Conservation (phyloP, 495 filamentous ascomycete genomes). For the Lindgomyces ingoldianus region DNA sequence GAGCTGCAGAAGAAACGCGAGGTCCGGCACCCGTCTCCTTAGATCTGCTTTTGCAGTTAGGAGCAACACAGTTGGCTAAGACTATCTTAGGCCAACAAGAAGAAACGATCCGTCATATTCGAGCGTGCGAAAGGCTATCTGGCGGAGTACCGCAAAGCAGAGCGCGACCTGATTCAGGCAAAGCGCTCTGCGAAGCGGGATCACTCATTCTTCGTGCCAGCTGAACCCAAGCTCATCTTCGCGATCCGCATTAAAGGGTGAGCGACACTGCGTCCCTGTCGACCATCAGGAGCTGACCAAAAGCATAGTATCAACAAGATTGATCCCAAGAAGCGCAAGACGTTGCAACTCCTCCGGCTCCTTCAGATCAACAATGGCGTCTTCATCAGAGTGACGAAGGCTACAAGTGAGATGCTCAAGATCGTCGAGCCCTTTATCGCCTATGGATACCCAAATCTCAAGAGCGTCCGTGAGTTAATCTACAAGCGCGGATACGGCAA, state of each 20-base stretch:
- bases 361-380: slow-evolving; percentile 99
- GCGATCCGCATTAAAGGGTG: slow-evolving; percentile 96
- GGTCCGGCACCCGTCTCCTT: slow-evolving; percentile 59
- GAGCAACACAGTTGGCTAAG: slow-evolving; percentile 40
- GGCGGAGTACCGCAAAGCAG: slow-evolving; percentile 95
- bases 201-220: slow-evolving; percentile 88
- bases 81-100: slow-evolving; percentile 78
- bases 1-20: slow-evolving; percentile 78
- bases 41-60: slow-evolving; percentile 37
- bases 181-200: slow-evolving; percentile 83
- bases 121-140: slow-evolving; percentile 99
- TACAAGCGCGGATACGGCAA: slow-evolving; percentile 61
- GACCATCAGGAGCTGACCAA: background rate
- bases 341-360: slow-evolving; percentile 96
- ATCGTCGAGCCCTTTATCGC: slow-evolving; percentile 96
- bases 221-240: slow-evolving; percentile 96
- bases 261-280: slow-evolving; percentile 29
- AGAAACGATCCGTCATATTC: slow-evolving; percentile 97
- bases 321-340: slow-evolving; percentile 99
- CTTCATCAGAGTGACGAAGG: slow-evolving; percentile 97
- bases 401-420: slow-evolving; percentile 95
- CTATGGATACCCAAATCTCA: slow-evolving; percentile 98
- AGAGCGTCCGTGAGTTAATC: slow-evolving; percentile 96
- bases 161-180: slow-evolving; percentile 98
- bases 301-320: slow-evolving; percentile 96